Percentiles rank a stretch among this genome's conserved stretches.
Evolutionary conservation across 768 basidiomycete genomes (phyloP).

Genomic region (Boletus subcaerulescens): DNA sequence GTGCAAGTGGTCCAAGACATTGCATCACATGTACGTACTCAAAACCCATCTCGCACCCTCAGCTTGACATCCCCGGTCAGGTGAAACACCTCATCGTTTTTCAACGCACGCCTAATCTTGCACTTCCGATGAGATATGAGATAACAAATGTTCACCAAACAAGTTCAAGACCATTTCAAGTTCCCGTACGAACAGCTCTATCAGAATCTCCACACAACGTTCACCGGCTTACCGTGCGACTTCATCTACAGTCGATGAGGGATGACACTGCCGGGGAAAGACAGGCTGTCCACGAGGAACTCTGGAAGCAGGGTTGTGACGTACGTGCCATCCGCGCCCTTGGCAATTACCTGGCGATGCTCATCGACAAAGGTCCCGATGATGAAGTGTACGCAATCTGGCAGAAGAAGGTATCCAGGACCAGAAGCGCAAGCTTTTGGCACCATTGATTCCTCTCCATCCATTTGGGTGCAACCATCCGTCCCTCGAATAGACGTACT

Average conservation of each 20-base stretch:
- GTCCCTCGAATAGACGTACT: neutral
- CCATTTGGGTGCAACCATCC: neutral
- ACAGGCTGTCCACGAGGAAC: neutral
- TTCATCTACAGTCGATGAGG: neutral
- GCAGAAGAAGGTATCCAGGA: constrained; percentile 3
- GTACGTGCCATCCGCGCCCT: neutral
- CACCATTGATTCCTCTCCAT: neutral
- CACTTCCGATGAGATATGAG: neutral
- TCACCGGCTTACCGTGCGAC: neutral
- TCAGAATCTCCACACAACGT: neutral
- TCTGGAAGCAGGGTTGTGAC: neutral
- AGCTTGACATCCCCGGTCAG: too few relatives aligned
- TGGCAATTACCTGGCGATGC: constrained; percentile 7
- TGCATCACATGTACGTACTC: neutral
- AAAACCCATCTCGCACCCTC: too few relatives aligned
- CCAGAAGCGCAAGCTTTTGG: neutral
- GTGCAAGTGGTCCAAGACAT: neutral
- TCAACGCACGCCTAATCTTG: neutral
- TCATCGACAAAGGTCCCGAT: neutral
- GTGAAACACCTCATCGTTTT: neutral
- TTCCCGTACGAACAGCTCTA: neutral
- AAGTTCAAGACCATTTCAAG: neutral
- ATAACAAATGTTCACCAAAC: neutral
- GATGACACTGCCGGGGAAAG: constrained; percentile 1
- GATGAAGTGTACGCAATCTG: constrained; percentile 7